Conservation (phyloP, 2,329 filamentous ascomycete genomes). For the Fusarium sp. region DNA sequence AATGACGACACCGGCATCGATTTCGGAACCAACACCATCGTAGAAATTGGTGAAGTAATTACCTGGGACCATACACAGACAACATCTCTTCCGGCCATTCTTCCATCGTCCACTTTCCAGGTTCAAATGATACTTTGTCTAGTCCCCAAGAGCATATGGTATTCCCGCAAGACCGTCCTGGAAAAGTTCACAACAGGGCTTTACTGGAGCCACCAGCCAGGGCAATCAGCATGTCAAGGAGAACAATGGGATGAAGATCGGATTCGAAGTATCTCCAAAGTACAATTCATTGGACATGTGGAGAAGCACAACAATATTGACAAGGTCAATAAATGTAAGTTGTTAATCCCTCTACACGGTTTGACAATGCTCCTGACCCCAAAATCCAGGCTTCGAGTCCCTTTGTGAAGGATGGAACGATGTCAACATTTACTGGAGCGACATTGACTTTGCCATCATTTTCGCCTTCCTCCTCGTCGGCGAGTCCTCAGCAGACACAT, state of each 20-base stretch:
- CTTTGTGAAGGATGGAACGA: slow-evolving; percentile 9
- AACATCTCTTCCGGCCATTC: not conserved
- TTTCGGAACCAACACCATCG: not conserved
- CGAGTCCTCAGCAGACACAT: not conserved
- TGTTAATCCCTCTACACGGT: rapidly evolving
- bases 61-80: not conserved
- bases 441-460: slow-evolving; percentile 18
- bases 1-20: not conserved
- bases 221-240: not conserved
- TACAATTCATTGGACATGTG: slow-evolving; percentile 7
- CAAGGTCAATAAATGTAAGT: not conserved
- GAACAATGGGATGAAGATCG: not conserved
- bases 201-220: slow-evolving; percentile 7
- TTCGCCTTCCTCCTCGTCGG: slow-evolving; percentile 5
- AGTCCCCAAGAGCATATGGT: slow-evolving; percentile 7
- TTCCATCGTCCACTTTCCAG: not conserved
- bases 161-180: slow-evolving; percentile 3
- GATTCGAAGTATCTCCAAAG: not conserved
- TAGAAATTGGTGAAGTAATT: not conserved
- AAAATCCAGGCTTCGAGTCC: not conserved
- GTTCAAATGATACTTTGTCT: slow-evolving; percentile 9
- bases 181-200: slow-evolving; percentile 10
- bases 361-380: not conserved
- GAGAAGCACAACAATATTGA: not conserved
- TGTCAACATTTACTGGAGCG: slow-evolving; percentile 13